Evolutionary conservation across 1,284 basidiomycete species (phyloP).

Genomic region (Schizophyllum amplum): DNA sequence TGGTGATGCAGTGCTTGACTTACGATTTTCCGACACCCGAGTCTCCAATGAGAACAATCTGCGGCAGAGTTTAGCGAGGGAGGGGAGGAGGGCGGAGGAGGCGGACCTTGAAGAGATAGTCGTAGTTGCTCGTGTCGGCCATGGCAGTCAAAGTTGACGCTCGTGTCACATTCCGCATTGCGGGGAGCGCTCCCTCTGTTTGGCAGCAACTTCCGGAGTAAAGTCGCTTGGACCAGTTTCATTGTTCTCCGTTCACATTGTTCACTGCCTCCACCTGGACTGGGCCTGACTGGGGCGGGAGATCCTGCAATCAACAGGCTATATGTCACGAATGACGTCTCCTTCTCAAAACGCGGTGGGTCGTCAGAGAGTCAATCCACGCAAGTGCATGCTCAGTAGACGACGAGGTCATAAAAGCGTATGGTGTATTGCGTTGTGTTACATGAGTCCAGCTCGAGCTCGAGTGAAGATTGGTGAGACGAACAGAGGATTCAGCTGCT

Average conservation of each 20-base stretch:
- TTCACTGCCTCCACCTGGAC: too few relatives aligned
- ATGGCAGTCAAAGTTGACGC: constrained; percentile 24
- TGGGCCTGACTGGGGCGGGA: too few relatives aligned
- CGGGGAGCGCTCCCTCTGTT: background rate
- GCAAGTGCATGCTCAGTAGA: too few relatives aligned
- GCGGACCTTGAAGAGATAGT: constrained; percentile 73
- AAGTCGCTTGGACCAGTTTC: background rate
- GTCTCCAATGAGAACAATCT: constrained; percentile 85
- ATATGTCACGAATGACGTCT: too few relatives aligned
- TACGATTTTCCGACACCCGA: constrained; percentile 84
- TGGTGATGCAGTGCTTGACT: constrained; percentile 18
- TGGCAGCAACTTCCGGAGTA: background rate
- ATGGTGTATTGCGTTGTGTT: too few relatives aligned
- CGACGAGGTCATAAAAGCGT: too few relatives aligned
- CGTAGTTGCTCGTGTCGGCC: constrained; percentile 67
- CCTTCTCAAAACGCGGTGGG: too few relatives aligned
- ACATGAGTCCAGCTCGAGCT: too few relatives aligned
- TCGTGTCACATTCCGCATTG: background rate
- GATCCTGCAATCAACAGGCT: too few relatives aligned
- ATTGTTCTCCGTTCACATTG: background rate
- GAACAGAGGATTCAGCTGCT: too few relatives aligned
- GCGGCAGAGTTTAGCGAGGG: constrained; percentile 4
- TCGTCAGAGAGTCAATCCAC: too few relatives aligned
- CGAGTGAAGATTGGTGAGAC: too few relatives aligned
- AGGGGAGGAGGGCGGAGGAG: constrained; percentile 1